These are phyloP conservation scores for Tetrapisispora arboricola DNA, from an alignment of 805 yeast species.

Conservation along the genomic window DNA sequence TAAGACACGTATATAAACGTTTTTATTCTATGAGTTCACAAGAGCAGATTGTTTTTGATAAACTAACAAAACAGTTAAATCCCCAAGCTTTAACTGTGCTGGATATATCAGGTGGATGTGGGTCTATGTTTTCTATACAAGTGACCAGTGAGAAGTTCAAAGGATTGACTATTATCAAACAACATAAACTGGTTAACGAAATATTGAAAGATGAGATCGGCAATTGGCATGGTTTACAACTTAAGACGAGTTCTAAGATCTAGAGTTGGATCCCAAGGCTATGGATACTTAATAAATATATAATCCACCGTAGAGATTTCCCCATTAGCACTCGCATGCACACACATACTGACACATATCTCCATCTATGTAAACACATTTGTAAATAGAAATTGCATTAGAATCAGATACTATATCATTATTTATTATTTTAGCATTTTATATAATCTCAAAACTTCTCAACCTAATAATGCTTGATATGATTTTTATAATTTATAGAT, in stretches of 20 bases:
- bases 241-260: slow-evolving; percentile 40
- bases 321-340: too few relatives aligned
- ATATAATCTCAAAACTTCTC: too few relatives aligned
- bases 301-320: too few relatives aligned
- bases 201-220: slow-evolving; percentile 73
- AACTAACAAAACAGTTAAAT: slow-evolving; percentile 42
- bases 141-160: slow-evolving; percentile 66
- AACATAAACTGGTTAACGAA: slow-evolving; percentile 81
- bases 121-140: slow-evolving; percentile 90
- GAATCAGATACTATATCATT: too few relatives aligned
- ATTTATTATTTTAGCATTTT: too few relatives aligned
- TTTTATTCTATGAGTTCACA: slow-evolving; percentile 14
- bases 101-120: slow-evolving; percentile 94
- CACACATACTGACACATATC: too few relatives aligned
- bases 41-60: slow-evolving; percentile 52
- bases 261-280: too few relatives aligned
- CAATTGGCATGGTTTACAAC: slow-evolving; percentile 91
- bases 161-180: slow-evolving; percentile 78
- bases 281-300: too few relatives aligned
- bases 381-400: too few relatives aligned
- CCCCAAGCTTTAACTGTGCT: slow-evolving; percentile 59
- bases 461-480: too few relatives aligned
- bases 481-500: too few relatives aligned
- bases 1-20: neutral
- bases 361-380: too few relatives aligned